Conservation (phyloP, 768 basidiomycete genomes). For the Pseudohyphozyma bogoriensis region DNA sequence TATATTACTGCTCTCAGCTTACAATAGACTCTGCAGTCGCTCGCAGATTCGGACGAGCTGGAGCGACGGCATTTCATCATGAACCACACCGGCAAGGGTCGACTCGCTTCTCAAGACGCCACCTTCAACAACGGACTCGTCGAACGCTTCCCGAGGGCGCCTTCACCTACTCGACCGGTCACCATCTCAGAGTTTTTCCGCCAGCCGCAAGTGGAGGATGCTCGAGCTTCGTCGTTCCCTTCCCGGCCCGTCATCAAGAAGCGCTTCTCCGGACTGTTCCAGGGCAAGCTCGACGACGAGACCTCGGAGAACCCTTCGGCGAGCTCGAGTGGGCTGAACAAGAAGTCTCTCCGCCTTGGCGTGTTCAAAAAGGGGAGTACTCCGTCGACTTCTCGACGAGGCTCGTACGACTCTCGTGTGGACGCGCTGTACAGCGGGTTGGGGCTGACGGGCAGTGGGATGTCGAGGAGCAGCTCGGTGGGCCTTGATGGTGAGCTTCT, state of each 20-base stretch:
- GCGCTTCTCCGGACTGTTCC: conserved; percentile 2
- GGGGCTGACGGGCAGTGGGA: conserved; percentile 1
- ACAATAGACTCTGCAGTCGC: conserved; percentile 3
- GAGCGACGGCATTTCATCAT: conserved; percentile 28
- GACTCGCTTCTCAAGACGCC: conserved; percentile 30
- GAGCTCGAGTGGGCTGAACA: neutral
- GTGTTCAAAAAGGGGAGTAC: conserved; percentile 8
- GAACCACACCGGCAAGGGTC: conserved; percentile 27
- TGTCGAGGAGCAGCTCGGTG: conserved; percentile 33
- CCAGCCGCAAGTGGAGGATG: neutral
- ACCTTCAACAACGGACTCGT: conserved; percentile 1
- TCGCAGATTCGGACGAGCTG: conserved; percentile 18
- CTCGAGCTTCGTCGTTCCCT: neutral
- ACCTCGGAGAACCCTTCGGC: too few species aligned
- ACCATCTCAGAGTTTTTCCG: conserved; percentile 26
- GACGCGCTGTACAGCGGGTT: neutral
- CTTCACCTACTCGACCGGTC: neutral
- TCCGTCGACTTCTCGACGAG: conserved; percentile 3
- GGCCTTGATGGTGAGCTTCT: conserved; percentile 21
- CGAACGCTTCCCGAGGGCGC: conserved; percentile 4
- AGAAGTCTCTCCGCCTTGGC: conserved; percentile 11
- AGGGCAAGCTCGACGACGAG: neutral
- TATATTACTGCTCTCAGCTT: too few species aligned
- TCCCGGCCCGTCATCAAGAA: neutral
- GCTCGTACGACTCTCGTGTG: conserved; percentile 3